Evolutionary conservation across 1,284 basidiomycete genomes (phyloP).

Genomic region (Cutaneotrichosporon sp.): DNA sequence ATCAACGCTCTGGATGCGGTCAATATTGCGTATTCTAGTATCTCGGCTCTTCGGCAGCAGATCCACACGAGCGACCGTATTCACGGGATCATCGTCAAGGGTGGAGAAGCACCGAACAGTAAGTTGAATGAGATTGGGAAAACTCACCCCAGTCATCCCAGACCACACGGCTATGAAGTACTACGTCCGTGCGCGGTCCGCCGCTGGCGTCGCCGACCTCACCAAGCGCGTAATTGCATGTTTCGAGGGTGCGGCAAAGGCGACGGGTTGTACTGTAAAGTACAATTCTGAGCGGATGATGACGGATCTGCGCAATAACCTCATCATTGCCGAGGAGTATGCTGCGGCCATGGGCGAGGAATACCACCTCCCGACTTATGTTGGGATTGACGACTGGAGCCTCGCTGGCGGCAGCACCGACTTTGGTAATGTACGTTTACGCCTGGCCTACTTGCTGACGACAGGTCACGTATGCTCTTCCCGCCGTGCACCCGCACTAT

Average conservation of each 20-base stretch:
- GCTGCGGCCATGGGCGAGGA: constrained; percentile 15
- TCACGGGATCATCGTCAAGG: constrained; percentile 53
- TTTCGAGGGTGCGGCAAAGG: constrained; percentile 65
- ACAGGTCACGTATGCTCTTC: constrained; percentile 28
- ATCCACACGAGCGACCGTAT: constrained; percentile 24
- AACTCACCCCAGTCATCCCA: constrained; percentile 61
- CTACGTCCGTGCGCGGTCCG: constrained; percentile 65
- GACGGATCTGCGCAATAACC: constrained; percentile 58
- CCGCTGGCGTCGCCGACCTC: constrained; percentile 59
- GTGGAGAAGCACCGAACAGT: constrained; percentile 59
- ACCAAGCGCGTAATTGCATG: constrained; percentile 61
- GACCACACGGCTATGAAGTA: constrained; percentile 70
- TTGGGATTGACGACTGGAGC: constrained; percentile 17
- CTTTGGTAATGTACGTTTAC: constrained; percentile 24
- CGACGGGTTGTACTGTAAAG: constrained; percentile 66
- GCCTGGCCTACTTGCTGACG: constrained; percentile 1
- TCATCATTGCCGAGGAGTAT: constrained; percentile 22
- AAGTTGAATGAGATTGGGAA: constrained; percentile 2
- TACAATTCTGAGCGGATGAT: constrained; percentile 55
- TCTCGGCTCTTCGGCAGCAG: constrained; percentile 74
- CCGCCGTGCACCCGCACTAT: constrained; percentile 30
- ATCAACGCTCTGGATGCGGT: constrained; percentile 81
- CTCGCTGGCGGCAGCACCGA: constrained; percentile 18
- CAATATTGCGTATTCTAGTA: constrained; percentile 70
- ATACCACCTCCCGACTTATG: constrained; percentile 4